phyloP scores from a whole-genome alignment of 257 asterid genomes.

The Jacaranda copaia region DNA sequence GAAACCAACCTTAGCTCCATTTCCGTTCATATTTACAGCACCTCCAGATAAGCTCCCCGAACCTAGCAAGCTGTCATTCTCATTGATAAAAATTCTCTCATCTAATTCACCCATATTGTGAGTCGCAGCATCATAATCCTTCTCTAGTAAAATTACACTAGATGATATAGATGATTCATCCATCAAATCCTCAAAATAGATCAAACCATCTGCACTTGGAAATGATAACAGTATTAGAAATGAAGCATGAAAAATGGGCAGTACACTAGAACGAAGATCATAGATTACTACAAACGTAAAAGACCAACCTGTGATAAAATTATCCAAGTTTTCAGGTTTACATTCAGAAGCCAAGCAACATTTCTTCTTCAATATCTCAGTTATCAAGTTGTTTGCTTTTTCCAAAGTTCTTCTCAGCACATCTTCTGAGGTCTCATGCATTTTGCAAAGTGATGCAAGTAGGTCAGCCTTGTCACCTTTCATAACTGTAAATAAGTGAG shows the following conservation, averaged over 20 bases:
- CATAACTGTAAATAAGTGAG: slow-evolving; percentile 61
- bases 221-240: slow-evolving; percentile 20
- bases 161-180: slow-evolving; percentile 70
- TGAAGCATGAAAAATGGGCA: slow-evolving; percentile 19
- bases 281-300: slow-evolving; percentile 17
- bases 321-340: slow-evolving; percentile 59
- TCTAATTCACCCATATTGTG: slow-evolving; percentile 75
- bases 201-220: slow-evolving; percentile 74
- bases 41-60: slow-evolving; percentile 91
- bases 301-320: slow-evolving; percentile 68
- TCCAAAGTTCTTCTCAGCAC: slow-evolving; percentile 73
- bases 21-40: slow-evolving; percentile 55
- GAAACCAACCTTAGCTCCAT: slow-evolving; percentile 57
- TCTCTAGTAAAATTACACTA: slow-evolving; percentile 64
- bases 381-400: slow-evolving; percentile 68
- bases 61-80: slow-evolving; percentile 82
- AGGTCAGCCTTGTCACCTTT: slow-evolving; percentile 78
- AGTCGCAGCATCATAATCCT: slow-evolving; percentile 66
- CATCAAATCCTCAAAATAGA: slow-evolving; percentile 78
- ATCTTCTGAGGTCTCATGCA: slow-evolving; percentile 81
- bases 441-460: slow-evolving; percentile 79
- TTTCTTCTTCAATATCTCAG: slow-evolving; percentile 63
- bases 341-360: slow-evolving; percentile 69
- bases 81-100: slow-evolving; percentile 84
- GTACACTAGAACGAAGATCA: background rate